Percentiles rank a stretch among this genome's conserved stretches.
These are phyloP conservation scores for Colletotrichum ledebouriae DNA, from an alignment of 2,329 filamentous ascomycete genomes.

Conservation along the genomic window DNA sequence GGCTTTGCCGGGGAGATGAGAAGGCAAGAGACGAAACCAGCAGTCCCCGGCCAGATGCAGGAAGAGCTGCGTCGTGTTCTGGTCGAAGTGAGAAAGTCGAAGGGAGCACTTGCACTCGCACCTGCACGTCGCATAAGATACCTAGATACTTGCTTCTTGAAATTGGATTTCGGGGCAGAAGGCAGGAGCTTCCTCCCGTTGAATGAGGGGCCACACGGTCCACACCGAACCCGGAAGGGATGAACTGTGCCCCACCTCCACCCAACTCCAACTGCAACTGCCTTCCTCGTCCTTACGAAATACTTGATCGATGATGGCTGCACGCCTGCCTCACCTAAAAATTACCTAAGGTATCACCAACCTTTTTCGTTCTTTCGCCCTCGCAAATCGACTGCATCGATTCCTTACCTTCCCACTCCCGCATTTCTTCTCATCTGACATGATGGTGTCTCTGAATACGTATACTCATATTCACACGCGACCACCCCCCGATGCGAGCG, in stretches of 20 bases:
- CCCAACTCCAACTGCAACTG: background rate
- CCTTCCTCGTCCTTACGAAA: background rate
- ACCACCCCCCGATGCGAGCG: conserved; percentile 10
- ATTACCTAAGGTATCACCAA: no score
- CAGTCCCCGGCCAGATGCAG: no score
- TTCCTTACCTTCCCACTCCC: no score
- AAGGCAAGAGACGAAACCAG: background rate
- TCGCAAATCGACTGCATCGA: no score
- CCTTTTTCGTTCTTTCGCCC: no score
- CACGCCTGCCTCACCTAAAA: no score
- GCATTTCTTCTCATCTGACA: background rate
- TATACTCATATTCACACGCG: conserved; percentile 6
- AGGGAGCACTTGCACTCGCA: no score
- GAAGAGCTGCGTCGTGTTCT: no score
- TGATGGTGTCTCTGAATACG: background rate
- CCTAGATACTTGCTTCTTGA: no score
- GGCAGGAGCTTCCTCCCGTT: background rate
- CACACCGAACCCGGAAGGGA: background rate
- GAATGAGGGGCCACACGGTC: background rate
- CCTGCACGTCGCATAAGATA: no score
- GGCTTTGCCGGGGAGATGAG: conserved; percentile 5
- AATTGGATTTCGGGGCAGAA: background rate
- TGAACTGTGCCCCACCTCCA: conserved; percentile 7
- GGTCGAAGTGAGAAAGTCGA: no score
- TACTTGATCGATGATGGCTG: no score